Base-by-base conservation (phyloP, 169 alveolate genomes). In the Eimeria maxima region DNA sequence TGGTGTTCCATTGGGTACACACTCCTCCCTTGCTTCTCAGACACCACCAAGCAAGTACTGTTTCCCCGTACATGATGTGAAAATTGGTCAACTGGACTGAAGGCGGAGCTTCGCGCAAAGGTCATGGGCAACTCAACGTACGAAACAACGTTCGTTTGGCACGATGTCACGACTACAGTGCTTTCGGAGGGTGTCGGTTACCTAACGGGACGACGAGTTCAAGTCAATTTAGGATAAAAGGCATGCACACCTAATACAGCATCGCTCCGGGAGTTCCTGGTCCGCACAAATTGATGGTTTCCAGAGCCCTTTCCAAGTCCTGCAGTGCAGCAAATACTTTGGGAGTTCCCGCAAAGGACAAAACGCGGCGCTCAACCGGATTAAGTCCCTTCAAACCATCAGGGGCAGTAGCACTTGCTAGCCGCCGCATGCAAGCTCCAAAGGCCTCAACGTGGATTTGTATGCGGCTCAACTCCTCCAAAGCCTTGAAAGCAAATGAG, bases 281-380 rank as follows among this genome's bases (percentile, higher is more conserved):
- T 44, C 93, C 92, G 20, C 55, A 38, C 69, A 60, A 69, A 65
- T 88, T 55, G 16, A 93, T 45, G n/a, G 94, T 45, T 4, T 93
- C 96, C 22, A 93, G 67, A 22, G 96, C 96, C 22, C 80, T 65
- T 44, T 93, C 96, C 83, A 93, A 60, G 6, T 88, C 81, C 38
- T 93, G 96, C 57, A 93, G 38, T 53, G 96, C 96, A 1, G 76
- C 93, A 53, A 93, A 93, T 38, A 63, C 90, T 53, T 83, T 60
- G 14, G 96, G 94, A 47, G 93, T 83, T 18, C 96, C 96, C 69
- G 94, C 93, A n/a, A 93, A 93, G n/a, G 96, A 47, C n/a, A 81
- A 44, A 33, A 93, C 76, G n/a, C 89, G 90, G 78, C 89, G 86
- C 50, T 93, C 96, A 67, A 93, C 4, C 29, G 94, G 94, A 76